A percentile compares a stretch with the other conserved stretches of the same genome.
These are phyloP conservation scores for Pyrrhoderma lamaoense DNA, from an alignment of 1,284 basidiomycete genomes.

Conservation along the genomic window DNA sequence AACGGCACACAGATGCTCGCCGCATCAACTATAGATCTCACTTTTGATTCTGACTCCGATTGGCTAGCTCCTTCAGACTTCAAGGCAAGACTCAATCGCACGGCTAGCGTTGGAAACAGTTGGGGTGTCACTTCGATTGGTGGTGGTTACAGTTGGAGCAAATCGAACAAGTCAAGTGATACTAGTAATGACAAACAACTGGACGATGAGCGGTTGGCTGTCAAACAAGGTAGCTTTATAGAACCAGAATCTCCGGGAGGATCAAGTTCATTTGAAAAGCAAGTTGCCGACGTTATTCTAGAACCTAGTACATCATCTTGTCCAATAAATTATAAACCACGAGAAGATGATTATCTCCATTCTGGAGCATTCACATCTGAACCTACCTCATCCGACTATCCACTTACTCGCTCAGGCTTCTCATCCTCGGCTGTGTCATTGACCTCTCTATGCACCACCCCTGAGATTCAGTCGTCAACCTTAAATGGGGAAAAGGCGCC, in stretches of 20 bases:
- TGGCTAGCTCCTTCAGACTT: slow-evolving; percentile 35
- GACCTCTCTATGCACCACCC: slow-evolving; percentile 15
- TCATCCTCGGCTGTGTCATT: slow-evolving; percentile 15
- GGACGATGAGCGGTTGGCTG: slow-evolving; percentile 16
- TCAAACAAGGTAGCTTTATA: slow-evolving; percentile 13
- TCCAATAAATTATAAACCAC: not conserved
- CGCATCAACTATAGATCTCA: slow-evolving; percentile 48
- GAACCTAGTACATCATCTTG: not conserved
- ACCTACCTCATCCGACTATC: slow-evolving; percentile 8
- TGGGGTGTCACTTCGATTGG: slow-evolving; percentile 79
- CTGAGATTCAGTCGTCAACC: slow-evolving; percentile 25
- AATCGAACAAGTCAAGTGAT: slow-evolving; percentile 27
- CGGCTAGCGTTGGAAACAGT: slow-evolving; percentile 62
- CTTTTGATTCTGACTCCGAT: slow-evolving; percentile 61
- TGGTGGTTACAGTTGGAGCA: slow-evolving; percentile 71
- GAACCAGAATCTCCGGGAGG: slow-evolving; percentile 11
- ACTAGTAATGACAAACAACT: slow-evolving; percentile 14
- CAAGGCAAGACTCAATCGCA: slow-evolving; percentile 43
- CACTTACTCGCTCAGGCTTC: slow-evolving; percentile 9
- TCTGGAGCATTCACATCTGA: slow-evolving; percentile 11
- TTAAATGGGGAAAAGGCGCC: slow-evolving; percentile 3
- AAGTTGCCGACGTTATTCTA: too few species aligned
- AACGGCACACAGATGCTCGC: slow-evolving; percentile 41
- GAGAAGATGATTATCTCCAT: not conserved
- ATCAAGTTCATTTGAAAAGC: not conserved